Evolutionary conservation across 2,329 filamentous ascomycete species (phyloP), one percentile per base, ranked within the genome.

Genomic region (Cryoendolithus antarcticus): DNA sequence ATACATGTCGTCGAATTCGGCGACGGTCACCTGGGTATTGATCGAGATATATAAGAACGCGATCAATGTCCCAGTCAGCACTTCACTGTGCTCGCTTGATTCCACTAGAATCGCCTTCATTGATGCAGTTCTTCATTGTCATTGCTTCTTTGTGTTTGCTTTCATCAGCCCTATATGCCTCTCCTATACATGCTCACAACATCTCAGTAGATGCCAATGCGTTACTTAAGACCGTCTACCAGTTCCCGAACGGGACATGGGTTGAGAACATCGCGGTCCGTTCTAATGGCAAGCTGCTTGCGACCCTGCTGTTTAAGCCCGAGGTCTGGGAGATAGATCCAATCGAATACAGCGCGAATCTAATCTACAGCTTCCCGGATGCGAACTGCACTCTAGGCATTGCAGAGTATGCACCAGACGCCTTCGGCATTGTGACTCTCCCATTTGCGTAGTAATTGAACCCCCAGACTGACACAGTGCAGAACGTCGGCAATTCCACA

Each of bases 191-290:
- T 19, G 15, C 15, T 19, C 15, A 19, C 15, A 19, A 19, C 15
- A 19, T 19, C 15, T 19, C 15, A n/a, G n/a, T n/a, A n/a, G n/a
- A 34, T 13, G 32, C 32, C 5, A 19, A 34, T 34, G 32, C 32
- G 7, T 19, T 34, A 19, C 6, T 34, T 12, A 4, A 34, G 11
- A 34, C 32, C 10, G 32, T 34, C 10, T 34, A 34, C 12, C 32
- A 15, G 10, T 34, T 34, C 11, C 12, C 32, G 8, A 34, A 34
- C 11, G 4, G 8, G 9, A 34, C 32, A 8, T 60, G 54, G 56
- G 43, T 60, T 24, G 58, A 60, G 32, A 61, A 58, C 39, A 50
- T 61, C 30, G 55, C 55, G 5, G 44, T 55, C 1, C 50, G 54
- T n/a, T 35, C 43, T 5, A 60, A 57, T 21, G 55, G 60, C 12